phyloP scores from a whole-genome alignment of 1,284 basidiomycete species.

The Cystobasidium sp. region DNA sequence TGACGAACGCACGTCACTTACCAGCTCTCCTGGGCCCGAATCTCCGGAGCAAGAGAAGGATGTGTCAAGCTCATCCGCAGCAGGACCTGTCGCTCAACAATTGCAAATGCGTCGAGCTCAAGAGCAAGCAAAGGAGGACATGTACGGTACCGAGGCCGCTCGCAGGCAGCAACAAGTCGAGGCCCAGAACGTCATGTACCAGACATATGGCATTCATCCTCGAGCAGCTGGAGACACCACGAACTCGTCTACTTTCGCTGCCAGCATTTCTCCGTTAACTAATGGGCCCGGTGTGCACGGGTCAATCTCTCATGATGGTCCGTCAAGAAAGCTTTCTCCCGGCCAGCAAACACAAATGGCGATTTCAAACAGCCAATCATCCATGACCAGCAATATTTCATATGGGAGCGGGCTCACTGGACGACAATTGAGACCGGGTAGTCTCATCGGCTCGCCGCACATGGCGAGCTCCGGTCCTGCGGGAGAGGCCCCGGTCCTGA shows the following conservation, averaged over 20 bases:
- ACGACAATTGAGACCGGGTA: slow-evolving; percentile 58
- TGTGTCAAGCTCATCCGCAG: not conserved
- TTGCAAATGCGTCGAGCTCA: slow-evolving; percentile 17
- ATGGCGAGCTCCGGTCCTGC: slow-evolving; percentile 48
- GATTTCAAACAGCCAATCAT: slow-evolving; percentile 29
- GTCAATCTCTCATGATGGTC: slow-evolving; percentile 1
- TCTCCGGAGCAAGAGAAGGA: slow-evolving; percentile 19
- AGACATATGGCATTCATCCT: slow-evolving; percentile 66
- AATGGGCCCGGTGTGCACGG: slow-evolving; percentile 45
- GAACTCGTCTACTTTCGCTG: slow-evolving; percentile 46
- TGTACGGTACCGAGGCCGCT: slow-evolving; percentile 56
- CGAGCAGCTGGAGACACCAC: slow-evolving; percentile 50
- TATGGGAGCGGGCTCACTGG: slow-evolving; percentile 29
- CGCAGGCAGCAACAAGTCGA: slow-evolving; percentile 80
- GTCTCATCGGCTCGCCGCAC: slow-evolving; percentile 60
- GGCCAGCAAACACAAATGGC: not conserved
- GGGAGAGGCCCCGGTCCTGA: slow-evolving; percentile 73
- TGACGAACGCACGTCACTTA: slow-evolving; percentile 8
- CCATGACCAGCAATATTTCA: slow-evolving; percentile 29
- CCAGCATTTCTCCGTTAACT: slow-evolving; percentile 6
- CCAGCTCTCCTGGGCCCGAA: slow-evolving; percentile 36
- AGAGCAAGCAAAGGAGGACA: slow-evolving; percentile 49
- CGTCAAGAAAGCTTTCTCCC: slow-evolving; percentile 3
- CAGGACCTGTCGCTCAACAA: slow-evolving; percentile 29
- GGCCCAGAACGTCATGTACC: slow-evolving; percentile 84